Conservation (phyloP, 2,329 filamentous ascomycete genomes). For the Sporothrix variecibatus region DNA sequence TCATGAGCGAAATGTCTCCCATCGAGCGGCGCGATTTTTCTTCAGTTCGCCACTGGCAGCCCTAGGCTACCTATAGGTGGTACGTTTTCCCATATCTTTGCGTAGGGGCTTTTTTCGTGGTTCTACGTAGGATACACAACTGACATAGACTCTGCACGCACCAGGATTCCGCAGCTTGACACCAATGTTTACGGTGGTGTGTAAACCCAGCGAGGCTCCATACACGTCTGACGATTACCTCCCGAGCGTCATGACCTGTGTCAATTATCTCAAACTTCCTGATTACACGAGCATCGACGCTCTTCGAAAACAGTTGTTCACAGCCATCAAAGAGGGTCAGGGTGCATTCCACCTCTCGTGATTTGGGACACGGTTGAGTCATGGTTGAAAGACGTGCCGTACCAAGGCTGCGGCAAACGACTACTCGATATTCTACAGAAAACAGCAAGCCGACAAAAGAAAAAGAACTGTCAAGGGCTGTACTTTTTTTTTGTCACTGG, state of each 20-base stretch:
- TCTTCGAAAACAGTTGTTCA: conserved; percentile 75
- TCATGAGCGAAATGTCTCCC: conserved; percentile 82
- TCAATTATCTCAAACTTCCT: conserved; percentile 97
- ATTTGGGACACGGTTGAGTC: not conserved
- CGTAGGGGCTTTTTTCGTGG: not conserved
- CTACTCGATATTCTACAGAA: not conserved
- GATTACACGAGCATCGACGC: conserved; percentile 82
- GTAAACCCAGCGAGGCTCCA: conserved; percentile 95
- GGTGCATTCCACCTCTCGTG: conserved; percentile 95
- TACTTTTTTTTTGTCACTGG: not conserved
- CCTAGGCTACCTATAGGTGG: conserved; percentile 97
- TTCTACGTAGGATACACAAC: conserved; percentile 17
- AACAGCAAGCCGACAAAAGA: not conserved
- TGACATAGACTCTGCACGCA: conserved; percentile 36
- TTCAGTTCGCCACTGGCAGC: conserved; percentile 97
- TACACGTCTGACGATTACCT: conserved; percentile 95
- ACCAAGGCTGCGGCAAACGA: not conserved
- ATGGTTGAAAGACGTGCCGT: not conserved
- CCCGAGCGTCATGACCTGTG: conserved; percentile 99
- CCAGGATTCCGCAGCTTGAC: conserved; percentile 94
- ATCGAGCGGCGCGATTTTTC: conserved; percentile 86
- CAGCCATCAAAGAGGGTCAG: conserved; percentile 92
- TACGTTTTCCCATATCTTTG: conserved; percentile 49
- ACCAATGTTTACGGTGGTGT: conserved; percentile 98
- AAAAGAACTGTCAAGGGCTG: not conserved